Evolutionary conservation across 345 rosid species (phyloP).

Genomic region (thale cress (Arabidopsis thaliana)): DNA sequence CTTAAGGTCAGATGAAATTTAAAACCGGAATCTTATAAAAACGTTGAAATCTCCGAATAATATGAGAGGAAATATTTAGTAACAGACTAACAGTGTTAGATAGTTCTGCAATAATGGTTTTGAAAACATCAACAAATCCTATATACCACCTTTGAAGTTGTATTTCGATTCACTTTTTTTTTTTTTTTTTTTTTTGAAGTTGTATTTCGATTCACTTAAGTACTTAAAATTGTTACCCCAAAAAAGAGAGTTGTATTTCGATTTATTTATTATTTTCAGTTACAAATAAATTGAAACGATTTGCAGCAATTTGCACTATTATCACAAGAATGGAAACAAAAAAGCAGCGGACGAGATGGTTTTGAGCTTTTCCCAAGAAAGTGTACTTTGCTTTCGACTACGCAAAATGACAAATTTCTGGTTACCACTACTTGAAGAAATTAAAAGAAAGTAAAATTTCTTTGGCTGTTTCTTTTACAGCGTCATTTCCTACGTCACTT

Average conservation of each 20-base stretch:
- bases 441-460: neutral
- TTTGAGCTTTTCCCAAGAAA: neutral
- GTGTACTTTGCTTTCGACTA: conserved; percentile 9
- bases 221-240: no score
- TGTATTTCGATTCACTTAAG: no score
- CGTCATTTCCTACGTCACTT: conserved; percentile 38
- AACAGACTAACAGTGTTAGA: neutral
- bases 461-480: conserved; percentile 33
- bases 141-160: neutral
- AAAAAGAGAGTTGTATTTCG: no score
- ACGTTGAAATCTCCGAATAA: neutral
- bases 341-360: conserved; percentile 30
- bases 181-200: no score
- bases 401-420: conserved; percentile 19
- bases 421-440: neutral
- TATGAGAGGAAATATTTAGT: neutral
- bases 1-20: neutral
- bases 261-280: neutral
- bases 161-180: neutral
- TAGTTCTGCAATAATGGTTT: no score
- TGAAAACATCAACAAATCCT: neutral
- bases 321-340: neutral
- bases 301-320: neutral
- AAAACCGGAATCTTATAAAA: neutral
- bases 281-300: neutral